Percentiles rank a stretch among this genome's conserved stretches.
These are phyloP conservation scores for Backusella mclennaniae DNA, from an alignment of 192 early-diverging fungal genomes.

Conservation along the genomic window DNA sequence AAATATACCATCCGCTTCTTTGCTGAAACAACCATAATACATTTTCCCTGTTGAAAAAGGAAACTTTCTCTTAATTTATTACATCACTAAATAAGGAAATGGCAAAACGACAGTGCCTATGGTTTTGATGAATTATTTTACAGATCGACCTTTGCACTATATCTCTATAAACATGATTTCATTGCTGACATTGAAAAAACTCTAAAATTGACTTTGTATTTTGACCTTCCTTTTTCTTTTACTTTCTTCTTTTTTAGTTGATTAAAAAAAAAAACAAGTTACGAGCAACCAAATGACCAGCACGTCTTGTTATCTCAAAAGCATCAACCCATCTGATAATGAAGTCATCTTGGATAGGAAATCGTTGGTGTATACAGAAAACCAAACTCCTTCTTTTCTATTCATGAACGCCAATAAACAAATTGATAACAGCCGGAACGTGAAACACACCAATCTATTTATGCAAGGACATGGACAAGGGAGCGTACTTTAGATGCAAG, in stretches of 20 bases:
- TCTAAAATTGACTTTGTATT: not conserved
- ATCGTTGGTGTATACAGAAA: not conserved
- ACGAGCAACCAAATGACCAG: too few species aligned
- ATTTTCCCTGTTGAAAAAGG: not conserved
- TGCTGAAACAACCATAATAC: not conserved
- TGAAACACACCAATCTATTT: not conserved
- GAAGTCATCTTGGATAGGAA: not conserved
- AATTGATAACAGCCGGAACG: not conserved
- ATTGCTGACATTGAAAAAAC: not conserved
- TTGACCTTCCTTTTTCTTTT: not conserved
- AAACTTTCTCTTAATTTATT: not conserved
- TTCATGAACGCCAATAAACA: not conserved
- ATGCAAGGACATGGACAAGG: not conserved
- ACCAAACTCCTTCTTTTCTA: not conserved
- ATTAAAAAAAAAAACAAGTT: not conserved
- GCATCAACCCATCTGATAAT: not conserved
- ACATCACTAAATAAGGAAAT: not conserved
- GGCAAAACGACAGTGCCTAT: not conserved
- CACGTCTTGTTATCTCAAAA: too few species aligned
- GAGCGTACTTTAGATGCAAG: not conserved
- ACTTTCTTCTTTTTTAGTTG: not conserved
- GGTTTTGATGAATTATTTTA: too few species aligned
- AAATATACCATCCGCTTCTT: not conserved
- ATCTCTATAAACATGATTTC: not conserved
- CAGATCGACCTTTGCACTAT: too few species aligned